A percentile compares a stretch with the other conserved stretches of the same genome.
Evolutionary conservation across 208 protist genomes (phyloP).

Genomic region (Leishmania tarentolae): DNA sequence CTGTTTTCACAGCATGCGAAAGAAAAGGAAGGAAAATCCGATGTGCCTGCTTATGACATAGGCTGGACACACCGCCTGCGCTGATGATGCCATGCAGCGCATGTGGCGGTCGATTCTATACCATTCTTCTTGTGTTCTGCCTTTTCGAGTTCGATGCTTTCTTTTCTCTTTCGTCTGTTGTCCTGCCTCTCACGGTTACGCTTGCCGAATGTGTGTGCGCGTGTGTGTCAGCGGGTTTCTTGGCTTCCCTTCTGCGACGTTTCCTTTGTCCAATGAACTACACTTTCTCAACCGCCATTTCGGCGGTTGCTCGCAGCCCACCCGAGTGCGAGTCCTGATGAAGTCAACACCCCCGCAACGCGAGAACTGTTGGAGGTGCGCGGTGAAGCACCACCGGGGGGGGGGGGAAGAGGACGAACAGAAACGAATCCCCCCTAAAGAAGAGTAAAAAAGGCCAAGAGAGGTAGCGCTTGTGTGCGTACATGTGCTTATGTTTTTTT

Average conservation of each 20-base stretch:
- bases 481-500: not conserved
- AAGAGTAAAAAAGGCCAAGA: not conserved
- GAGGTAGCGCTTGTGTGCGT: not conserved
- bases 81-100: not conserved
- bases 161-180: not conserved
- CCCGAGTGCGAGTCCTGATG: not conserved
- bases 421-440: not conserved
- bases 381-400: not conserved
- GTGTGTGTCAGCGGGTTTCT: not conserved
- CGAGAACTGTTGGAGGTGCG: no score
- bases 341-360: not conserved
- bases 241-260: not conserved
- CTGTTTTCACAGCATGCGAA: not conserved
- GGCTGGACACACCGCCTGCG: not conserved
- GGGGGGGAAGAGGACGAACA: not conserved
- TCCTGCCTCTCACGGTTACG: not conserved
- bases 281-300: not conserved
- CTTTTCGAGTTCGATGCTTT: not conserved
- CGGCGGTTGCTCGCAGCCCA: not conserved
- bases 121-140: conserved; percentile 2
- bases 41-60: not conserved
- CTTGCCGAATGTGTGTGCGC: not conserved
- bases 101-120: not conserved
- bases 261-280: not conserved
- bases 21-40: not conserved